Evolutionary conservation across 1,284 basidiomycete species (phyloP).

Genomic region (Fomitopsis schrenkii): DNA sequence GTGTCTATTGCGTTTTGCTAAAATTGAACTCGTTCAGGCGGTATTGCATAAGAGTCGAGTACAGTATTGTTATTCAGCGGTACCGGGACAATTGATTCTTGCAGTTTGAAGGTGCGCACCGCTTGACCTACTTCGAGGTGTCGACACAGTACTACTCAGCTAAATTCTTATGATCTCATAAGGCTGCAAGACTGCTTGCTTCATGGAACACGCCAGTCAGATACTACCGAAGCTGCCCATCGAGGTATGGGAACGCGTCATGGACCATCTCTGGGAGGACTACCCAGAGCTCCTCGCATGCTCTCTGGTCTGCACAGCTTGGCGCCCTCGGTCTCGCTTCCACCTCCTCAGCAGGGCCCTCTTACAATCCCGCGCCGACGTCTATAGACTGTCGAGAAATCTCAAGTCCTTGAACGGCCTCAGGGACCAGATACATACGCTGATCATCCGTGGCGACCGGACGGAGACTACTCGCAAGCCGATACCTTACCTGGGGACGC

Average conservation of each 20-base stretch:
- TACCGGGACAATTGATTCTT: too few species aligned
- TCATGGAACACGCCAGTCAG: too few species aligned
- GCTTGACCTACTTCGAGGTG: too few species aligned
- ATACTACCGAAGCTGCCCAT: not conserved
- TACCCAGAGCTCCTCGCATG: slow-evolving; percentile 17
- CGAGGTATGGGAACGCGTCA: slow-evolving; percentile 24
- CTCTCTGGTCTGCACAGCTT: slow-evolving; percentile 24
- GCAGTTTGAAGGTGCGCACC: not conserved
- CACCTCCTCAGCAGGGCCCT: not conserved
- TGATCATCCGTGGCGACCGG: not conserved
- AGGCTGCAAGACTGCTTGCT: too few species aligned
- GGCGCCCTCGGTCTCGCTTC: slow-evolving; percentile 12
- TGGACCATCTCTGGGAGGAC: slow-evolving; percentile 23
- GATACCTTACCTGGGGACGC: not conserved
- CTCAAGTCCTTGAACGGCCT: not conserved
- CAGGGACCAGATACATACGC: not conserved
- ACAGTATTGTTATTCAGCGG: too few species aligned
- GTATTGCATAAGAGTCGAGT: too few species aligned
- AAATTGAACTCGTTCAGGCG: too few species aligned
- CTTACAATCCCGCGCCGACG: not conserved
- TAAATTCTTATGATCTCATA: too few species aligned
- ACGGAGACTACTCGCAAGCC: not conserved
- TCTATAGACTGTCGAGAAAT: not conserved
- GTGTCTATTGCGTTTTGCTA: too few species aligned
- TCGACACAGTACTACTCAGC: too few species aligned